Conservation (phyloP, 371 early-diverging fungal genomes). For the Zancudomyces culisetae region DNA sequence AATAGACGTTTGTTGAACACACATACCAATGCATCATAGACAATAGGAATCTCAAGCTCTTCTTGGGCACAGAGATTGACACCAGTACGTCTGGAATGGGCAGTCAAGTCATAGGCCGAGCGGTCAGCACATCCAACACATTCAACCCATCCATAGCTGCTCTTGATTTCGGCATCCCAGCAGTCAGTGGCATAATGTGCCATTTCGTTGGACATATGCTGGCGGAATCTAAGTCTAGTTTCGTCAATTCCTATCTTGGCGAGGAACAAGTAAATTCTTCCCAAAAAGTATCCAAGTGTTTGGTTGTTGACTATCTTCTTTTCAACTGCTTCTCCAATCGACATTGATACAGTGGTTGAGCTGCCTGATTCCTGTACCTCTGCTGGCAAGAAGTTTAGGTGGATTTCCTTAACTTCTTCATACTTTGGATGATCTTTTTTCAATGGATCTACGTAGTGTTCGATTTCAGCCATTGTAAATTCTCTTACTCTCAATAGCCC, state of each 20-base stretch:
- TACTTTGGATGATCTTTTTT: conserved; percentile 91
- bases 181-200: conserved; percentile 99
- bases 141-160: conserved; percentile 95
- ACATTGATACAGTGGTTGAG: conserved; percentile 42
- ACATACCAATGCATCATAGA: conserved; percentile 54
- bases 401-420: conserved; percentile 56
- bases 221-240: conserved; percentile 88
- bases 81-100: conserved; percentile 79
- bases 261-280: conserved; percentile 87
- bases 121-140: conserved; percentile 99
- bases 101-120: conserved; percentile 93
- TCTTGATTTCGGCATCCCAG: conserved; percentile 95
- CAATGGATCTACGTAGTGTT: conserved; percentile 94
- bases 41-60: conserved; percentile 62
- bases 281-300: conserved; percentile 98
- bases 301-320: conserved; percentile 84
- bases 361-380: conserved; percentile 56
- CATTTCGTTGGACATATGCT: conserved; percentile 99
- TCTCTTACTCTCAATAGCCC: conserved; percentile 97
- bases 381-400: conserved; percentile 61
- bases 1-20: conserved; percentile 86
- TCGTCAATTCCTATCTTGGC: conserved; percentile 83
- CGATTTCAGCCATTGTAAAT: conserved; percentile 99
- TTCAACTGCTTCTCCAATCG: conserved; percentile 90
- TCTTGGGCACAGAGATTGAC: conserved; percentile 88